Evolutionary conservation across 805 yeast species (phyloP).

Genomic region (Clavispora phyllophila): DNA sequence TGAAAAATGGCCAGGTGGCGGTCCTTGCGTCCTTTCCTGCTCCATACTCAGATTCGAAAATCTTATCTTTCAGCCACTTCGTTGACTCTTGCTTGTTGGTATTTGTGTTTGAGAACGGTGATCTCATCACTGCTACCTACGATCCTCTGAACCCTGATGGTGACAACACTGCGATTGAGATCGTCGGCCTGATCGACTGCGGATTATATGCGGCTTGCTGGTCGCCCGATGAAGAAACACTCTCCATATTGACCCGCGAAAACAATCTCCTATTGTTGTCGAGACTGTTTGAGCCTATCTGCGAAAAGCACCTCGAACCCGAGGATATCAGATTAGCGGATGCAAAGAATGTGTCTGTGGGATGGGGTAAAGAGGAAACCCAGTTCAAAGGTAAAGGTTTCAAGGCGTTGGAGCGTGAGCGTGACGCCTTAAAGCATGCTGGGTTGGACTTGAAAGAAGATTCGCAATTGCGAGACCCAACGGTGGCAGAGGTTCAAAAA

Average conservation of each 20-base stretch:
- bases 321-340: constrained; percentile 55
- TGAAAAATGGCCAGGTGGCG: constrained; percentile 55
- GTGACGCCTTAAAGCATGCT: constrained; percentile 49
- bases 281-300: constrained; percentile 71
- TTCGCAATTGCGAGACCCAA: constrained; percentile 73
- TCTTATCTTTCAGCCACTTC: constrained; percentile 62
- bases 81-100: constrained; percentile 63
- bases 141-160: constrained; percentile 47
- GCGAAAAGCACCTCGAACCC: constrained; percentile 53
- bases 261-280: constrained; percentile 62
- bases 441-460: constrained; percentile 62
- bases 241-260: constrained; percentile 62
- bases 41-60: constrained; percentile 19
- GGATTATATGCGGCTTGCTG: constrained; percentile 72
- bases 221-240: constrained; percentile 89
- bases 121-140: constrained; percentile 62
- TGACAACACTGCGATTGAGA: constrained; percentile 50
- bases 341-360: constrained; percentile 87
- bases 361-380: constrained; percentile 98
- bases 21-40: constrained; percentile 60
- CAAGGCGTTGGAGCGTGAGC: constrained; percentile 65
- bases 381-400: constrained; percentile 95
- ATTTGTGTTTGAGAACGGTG: constrained; percentile 70
- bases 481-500: constrained; percentile 66
- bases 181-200: constrained; percentile 79